A percentile compares a stretch with the other conserved stretches of the same genome.
Conservation (phyloP, 2,329 filamentous ascomycete species). For the Gremmenia infestans region DNA sequence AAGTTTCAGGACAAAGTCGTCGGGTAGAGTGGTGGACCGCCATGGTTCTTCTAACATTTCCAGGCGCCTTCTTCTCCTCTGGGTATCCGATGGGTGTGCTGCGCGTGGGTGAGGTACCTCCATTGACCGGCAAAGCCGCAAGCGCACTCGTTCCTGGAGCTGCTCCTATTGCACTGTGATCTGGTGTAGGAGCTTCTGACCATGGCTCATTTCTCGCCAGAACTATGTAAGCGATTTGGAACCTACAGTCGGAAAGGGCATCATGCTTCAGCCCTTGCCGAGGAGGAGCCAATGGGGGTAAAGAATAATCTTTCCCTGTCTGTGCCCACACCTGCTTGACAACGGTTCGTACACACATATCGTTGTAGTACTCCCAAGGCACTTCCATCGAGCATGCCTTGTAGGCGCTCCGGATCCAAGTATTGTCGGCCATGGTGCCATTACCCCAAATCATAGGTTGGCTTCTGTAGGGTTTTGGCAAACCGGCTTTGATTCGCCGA, state of each 20-base stretch:
- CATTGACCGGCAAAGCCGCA: neutral
- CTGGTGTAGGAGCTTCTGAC: neutral
- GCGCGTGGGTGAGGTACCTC: neutral
- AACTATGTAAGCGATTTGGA: slow-evolving; percentile 17
- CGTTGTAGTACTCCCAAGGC: slow-evolving; percentile 14
- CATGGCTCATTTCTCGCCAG: slow-evolving; percentile 6
- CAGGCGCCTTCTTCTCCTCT: too few species aligned
- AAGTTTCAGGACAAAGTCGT: neutral
- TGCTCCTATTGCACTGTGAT: neutral
- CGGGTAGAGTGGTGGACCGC: too few species aligned
- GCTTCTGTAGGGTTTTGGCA: too few species aligned
- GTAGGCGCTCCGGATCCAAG: slow-evolving; percentile 15
- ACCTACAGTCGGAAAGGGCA: slow-evolving; percentile 16
- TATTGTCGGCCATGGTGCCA: slow-evolving; percentile 14
- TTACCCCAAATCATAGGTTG: slow-evolving; percentile 19
- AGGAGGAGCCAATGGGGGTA: neutral
- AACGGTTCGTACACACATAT: slow-evolving; percentile 18
- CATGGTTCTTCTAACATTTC: too few species aligned
- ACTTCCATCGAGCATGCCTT: slow-evolving; percentile 9
- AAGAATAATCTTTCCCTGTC: slow-evolving; percentile 6
- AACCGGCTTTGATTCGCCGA: too few species aligned
- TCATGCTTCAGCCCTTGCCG: slow-evolving; percentile 8
- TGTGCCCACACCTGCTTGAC: slow-evolving; percentile 4
- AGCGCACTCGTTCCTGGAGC: neutral
- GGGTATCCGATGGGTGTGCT: too few species aligned